Evolutionary conservation across 371 early-diverging fungal species (phyloP).

Genomic region (Amoeboaphelidium protococcarum): DNA sequence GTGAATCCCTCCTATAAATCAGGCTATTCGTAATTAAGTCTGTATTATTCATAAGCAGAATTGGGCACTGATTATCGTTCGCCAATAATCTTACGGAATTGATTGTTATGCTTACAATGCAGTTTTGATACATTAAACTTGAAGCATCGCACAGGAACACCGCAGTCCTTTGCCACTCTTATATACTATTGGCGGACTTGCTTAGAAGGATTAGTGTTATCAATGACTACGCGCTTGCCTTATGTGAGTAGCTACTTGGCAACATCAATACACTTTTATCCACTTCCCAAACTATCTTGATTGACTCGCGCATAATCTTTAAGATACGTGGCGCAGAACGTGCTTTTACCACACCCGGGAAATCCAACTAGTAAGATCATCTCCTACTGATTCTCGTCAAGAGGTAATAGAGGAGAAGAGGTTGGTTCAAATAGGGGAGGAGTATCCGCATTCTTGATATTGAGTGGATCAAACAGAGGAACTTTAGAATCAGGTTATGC

Average conservation of each 20-base stretch:
- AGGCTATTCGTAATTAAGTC: too few relatives aligned
- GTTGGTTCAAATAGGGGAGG: conserved; percentile 7
- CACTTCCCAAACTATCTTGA: conserved; percentile 43
- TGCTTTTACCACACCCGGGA: not conserved
- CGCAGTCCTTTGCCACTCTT: conserved; percentile 22
- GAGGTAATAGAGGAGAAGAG: conserved; percentile 12
- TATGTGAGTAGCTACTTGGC: conserved; percentile 20
- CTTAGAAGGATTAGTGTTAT: conserved; percentile 57
- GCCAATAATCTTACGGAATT: conserved; percentile 22
- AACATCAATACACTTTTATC: conserved; percentile 33
- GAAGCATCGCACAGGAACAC: conserved; percentile 33
- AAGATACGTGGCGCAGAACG: too few relatives aligned
- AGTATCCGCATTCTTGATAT: not conserved
- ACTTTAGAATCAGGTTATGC: conserved; percentile 11
- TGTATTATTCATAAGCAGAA: too few relatives aligned
- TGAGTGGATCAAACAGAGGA: conserved; percentile 3
- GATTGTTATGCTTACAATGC: conserved; percentile 47
- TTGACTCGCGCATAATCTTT: too few relatives aligned
- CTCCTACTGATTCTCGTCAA: conserved; percentile 16
- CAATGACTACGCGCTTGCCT: conserved; percentile 32
- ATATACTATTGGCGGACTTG: conserved; percentile 32
- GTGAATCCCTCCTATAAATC: too few relatives aligned
- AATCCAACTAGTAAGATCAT: conserved; percentile 14
- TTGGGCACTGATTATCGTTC: too few relatives aligned
- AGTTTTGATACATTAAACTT: conserved; percentile 28